Evolutionary conservation across 2,329 filamentous ascomycete species (phyloP).

Genomic region (Orbilia ellipsospora): DNA sequence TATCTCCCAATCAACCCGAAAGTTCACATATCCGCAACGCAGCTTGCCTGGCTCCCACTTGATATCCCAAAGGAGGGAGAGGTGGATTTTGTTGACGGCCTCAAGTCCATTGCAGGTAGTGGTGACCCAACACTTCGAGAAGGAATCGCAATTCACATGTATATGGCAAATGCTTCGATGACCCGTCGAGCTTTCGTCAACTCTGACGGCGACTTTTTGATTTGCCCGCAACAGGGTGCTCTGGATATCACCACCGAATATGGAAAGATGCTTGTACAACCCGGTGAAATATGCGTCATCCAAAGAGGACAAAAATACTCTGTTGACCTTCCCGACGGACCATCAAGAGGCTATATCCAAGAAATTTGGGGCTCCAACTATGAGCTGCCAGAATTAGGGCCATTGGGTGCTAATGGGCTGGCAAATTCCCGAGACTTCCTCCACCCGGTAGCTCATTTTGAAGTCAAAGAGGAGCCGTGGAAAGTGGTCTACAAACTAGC

Average conservation of each 20-base stretch:
- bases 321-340: constrained; percentile 71
- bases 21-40: constrained; percentile 66
- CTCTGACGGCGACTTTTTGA: constrained; percentile 75
- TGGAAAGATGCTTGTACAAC: constrained; percentile 72
- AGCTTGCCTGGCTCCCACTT: constrained; percentile 66
- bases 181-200: constrained; percentile 65
- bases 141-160: constrained; percentile 67
- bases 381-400: constrained; percentile 74
- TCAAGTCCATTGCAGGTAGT: constrained; percentile 67
- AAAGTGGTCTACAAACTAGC: constrained; percentile 72
- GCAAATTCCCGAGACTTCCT: constrained; percentile 75
- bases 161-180: constrained; percentile 66
- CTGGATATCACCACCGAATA: constrained; percentile 77
- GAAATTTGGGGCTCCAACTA: constrained; percentile 75
- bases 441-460: constrained; percentile 67
- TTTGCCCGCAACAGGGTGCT: constrained; percentile 73
- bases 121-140: constrained; percentile 67
- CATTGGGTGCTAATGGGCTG: constrained; percentile 73
- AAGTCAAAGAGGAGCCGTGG: constrained; percentile 67
- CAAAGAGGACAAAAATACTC: constrained; percentile 74
- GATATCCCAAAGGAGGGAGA: constrained; percentile 60
- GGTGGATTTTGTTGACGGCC: constrained; percentile 66
- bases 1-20: constrained; percentile 66
- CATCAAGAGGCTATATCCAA: constrained; percentile 73
- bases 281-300: constrained; percentile 75